phyloP scores from a whole-genome alignment of 2,329 filamentous ascomycete genomes.

The Aspergillus aculeatus region DNA sequence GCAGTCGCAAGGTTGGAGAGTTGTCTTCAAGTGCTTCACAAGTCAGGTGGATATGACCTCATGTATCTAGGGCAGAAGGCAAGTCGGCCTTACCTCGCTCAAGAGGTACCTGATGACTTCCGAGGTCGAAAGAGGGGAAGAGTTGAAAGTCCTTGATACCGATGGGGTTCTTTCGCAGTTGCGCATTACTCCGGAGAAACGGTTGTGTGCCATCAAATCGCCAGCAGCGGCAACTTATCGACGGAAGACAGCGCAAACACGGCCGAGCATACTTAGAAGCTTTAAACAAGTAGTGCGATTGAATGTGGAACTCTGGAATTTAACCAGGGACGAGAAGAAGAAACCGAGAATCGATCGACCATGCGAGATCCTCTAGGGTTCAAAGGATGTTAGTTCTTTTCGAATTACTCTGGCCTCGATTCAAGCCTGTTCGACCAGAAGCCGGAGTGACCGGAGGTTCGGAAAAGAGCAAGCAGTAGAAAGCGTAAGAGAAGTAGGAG shows the following conservation, averaged over 20 bases:
- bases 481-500: conserved; percentile 9
- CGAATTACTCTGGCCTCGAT: neutral
- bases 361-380: neutral
- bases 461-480: conserved; percentile 6
- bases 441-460: neutral
- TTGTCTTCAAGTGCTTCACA: neutral
- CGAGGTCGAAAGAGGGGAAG: neutral
- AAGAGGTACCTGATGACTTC: neutral
- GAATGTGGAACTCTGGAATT: neutral
- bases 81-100: neutral
- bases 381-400: neutral
- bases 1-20: neutral
- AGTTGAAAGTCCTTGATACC: conserved; percentile 3
- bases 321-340: neutral
- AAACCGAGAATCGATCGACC: neutral
- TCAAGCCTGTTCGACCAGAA: neutral
- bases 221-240: conserved; percentile 23
- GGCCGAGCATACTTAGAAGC: conserved; percentile 20
- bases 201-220: conserved; percentile 24
- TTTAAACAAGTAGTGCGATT: neutral
- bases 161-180: conserved; percentile 15
- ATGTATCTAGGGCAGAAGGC: neutral
- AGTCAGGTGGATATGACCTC: neutral
- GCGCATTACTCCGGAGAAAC: conserved; percentile 17
- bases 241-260: conserved; percentile 17